These are phyloP conservation scores for Leptosphaerulina australis DNA, from an alignment of 2,329 filamentous ascomycete genomes.

Conservation along the genomic window DNA sequence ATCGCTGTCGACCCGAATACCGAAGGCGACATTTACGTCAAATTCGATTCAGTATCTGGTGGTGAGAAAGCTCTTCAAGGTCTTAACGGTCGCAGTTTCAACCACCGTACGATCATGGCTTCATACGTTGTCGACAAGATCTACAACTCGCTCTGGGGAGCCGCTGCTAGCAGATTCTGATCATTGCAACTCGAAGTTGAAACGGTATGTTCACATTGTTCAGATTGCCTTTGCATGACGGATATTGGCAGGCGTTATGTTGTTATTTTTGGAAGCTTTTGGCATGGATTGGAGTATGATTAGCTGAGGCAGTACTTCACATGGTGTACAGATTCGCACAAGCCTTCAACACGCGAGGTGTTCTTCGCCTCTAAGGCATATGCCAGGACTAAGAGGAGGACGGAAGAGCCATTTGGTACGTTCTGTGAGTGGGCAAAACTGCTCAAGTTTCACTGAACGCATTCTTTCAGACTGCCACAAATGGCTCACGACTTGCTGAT, in stretches of 20 bases:
- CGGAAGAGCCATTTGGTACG: conserved; percentile 18
- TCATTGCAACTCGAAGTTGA: neutral
- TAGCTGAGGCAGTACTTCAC: conserved; percentile 3
- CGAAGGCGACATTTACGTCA: conserved; percentile 95
- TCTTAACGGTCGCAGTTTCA: conserved; percentile 95
- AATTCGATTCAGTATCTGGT: conserved; percentile 93
- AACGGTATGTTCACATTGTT: conserved; percentile 26
- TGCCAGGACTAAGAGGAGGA: conserved; percentile 1
- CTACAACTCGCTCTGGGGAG: conserved; percentile 83
- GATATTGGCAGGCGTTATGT: conserved; percentile 8
- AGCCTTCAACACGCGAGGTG: neutral
- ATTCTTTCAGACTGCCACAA: conserved; percentile 16
- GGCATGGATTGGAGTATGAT: neutral
- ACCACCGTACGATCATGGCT: conserved; percentile 88
- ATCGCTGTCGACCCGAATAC: conserved; percentile 93
- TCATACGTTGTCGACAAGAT: conserved; percentile 97
- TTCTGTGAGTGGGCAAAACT: conserved; percentile 23
- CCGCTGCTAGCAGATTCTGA: conserved; percentile 40
- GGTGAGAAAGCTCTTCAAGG: conserved; percentile 98
- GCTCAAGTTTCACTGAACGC: conserved; percentile 25
- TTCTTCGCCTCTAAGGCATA: neutral
- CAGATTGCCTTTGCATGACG: conserved; percentile 11
- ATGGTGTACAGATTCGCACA: conserved; percentile 8
- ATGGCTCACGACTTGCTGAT: conserved; percentile 2
- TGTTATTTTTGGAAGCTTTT: neutral